phyloP scores from a whole-genome alignment of 1,284 basidiomycete species.

The Lignosus rhinocerotis region DNA sequence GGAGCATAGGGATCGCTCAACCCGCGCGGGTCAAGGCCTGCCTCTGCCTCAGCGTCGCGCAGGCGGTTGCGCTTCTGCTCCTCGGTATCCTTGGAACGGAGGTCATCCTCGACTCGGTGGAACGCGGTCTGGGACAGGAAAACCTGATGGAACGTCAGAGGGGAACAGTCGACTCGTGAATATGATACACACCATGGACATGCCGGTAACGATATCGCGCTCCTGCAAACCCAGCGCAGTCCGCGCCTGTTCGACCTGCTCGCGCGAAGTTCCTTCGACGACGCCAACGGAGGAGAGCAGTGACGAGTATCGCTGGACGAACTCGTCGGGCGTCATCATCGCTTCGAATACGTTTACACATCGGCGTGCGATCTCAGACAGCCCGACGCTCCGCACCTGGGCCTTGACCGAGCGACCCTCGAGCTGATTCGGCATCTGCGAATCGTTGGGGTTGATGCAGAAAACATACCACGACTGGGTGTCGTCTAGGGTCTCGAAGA shows the following conservation, averaged over 20 bases:
- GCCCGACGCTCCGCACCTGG: slow-evolving; percentile 82
- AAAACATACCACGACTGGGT: slow-evolving; percentile 93
- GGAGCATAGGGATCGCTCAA: slow-evolving; percentile 79
- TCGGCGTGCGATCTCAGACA: slow-evolving; percentile 78
- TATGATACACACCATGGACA: slow-evolving; percentile 63
- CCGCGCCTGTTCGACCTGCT: slow-evolving; percentile 60
- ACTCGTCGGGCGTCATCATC: slow-evolving; percentile 86
- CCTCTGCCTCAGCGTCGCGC: slow-evolving; percentile 74
- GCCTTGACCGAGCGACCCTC: slow-evolving; percentile 92
- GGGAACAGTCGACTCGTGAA: not conserved
- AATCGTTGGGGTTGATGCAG: slow-evolving; percentile 93
- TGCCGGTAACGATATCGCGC: slow-evolving; percentile 77
- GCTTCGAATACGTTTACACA: slow-evolving; percentile 76
- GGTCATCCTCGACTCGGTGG: slow-evolving; percentile 86
- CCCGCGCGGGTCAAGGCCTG: slow-evolving; percentile 63
- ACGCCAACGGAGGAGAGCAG: slow-evolving; percentile 52
- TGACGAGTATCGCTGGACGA: slow-evolving; percentile 79
- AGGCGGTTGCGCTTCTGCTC: slow-evolving; percentile 79
- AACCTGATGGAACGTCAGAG: slow-evolving; percentile 51
- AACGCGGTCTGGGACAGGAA: slow-evolving; percentile 90
- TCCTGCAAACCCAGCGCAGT: slow-evolving; percentile 69
- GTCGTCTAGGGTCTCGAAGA: slow-evolving; percentile 89
- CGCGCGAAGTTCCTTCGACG: slow-evolving; percentile 51
- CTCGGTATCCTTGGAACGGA: slow-evolving; percentile 82
- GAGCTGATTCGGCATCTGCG: slow-evolving; percentile 90